phyloP scores from a whole-genome alignment of 176 grass and related monocot species.

The Cenchrus fungigraminus region DNA sequence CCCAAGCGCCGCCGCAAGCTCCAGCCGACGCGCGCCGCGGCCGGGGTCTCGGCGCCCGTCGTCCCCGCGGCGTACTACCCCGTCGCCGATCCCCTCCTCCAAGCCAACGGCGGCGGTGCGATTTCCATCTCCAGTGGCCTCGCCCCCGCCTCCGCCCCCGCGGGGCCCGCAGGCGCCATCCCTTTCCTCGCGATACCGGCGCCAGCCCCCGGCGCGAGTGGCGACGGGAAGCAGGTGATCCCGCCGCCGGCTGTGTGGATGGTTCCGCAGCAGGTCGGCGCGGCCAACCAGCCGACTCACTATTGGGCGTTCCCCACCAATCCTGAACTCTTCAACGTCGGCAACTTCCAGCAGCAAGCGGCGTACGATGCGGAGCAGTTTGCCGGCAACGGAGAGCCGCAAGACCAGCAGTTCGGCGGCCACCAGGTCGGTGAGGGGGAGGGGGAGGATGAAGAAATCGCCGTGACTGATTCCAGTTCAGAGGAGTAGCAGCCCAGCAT shows the following conservation, averaged over 20 bases:
- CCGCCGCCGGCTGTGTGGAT: slow-evolving; percentile 67
- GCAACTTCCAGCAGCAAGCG: slow-evolving; percentile 29
- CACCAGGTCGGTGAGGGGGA: slow-evolving; percentile 34
- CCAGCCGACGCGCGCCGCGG: slow-evolving; percentile 66
- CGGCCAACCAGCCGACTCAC: slow-evolving; percentile 43
- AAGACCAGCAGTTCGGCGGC: slow-evolving; percentile 19
- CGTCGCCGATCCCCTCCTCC: slow-evolving; percentile 61
- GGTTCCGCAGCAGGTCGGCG: slow-evolving; percentile 52
- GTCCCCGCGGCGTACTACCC: slow-evolving; percentile 57
- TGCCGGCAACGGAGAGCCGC: slow-evolving; percentile 34
- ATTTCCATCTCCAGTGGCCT: slow-evolving; percentile 72
- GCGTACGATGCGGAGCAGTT: neutral
- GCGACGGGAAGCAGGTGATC: slow-evolving; percentile 41
- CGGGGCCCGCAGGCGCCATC: slow-evolving; percentile 44
- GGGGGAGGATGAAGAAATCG: slow-evolving; percentile 42
- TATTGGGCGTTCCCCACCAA: slow-evolving; percentile 61
- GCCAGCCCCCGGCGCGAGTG: neutral
- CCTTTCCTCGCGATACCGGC: slow-evolving; percentile 63
- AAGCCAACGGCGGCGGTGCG: slow-evolving; percentile 55
- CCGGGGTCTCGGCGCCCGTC: neutral
- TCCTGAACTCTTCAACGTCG: slow-evolving; percentile 44
- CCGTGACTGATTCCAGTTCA: slow-evolving; percentile 56
- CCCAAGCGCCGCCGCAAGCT: slow-evolving; percentile 76
- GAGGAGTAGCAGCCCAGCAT: slow-evolving; percentile 38
- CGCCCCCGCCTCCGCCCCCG: slow-evolving; percentile 39